Conservation (phyloP, 208 protist genomes). For the Polymyxa betae region DNA sequence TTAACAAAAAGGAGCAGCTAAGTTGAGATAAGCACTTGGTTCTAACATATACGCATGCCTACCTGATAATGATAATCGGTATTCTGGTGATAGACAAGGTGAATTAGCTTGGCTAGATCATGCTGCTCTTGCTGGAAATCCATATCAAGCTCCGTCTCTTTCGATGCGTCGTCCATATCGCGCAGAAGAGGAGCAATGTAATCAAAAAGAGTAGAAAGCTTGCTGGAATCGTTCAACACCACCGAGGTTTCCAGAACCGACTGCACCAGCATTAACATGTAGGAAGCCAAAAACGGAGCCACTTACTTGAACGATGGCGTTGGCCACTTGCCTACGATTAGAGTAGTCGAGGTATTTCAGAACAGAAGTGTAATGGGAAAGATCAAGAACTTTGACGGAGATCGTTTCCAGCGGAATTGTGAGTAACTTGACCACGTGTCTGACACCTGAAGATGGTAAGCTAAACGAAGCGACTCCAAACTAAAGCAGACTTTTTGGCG, state of each 20-base stretch:
- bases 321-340: slow-evolving; percentile 65
- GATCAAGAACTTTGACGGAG: slow-evolving; percentile 76
- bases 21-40: not conserved
- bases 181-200: slow-evolving; percentile 34
- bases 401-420: slow-evolving; percentile 74
- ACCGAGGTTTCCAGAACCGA: not conserved
- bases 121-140: slow-evolving; percentile 47
- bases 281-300: not conserved
- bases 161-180: not conserved
- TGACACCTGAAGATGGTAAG: not conserved
- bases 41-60: not conserved
- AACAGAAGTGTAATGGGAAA: slow-evolving; percentile 76
- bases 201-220: slow-evolving; percentile 1
- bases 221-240: not conserved
- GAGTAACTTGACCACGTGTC: slow-evolving; percentile 69
- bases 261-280: not conserved
- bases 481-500: not conserved
- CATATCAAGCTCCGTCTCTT: not conserved
- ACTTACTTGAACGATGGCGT: slow-evolving; percentile 39
- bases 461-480: not conserved
- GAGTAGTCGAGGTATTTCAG: slow-evolving; percentile 75
- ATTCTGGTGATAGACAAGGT: not conserved
- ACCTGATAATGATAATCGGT: slow-evolving; percentile 53
- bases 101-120: slow-evolving; percentile 14
- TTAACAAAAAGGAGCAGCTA: slow-evolving; percentile 1